Evolutionary conservation across 306 rosid genomes (phyloP), one percentile per base, ranked within the genome.

Genomic region (Trichosanthes truncata): DNA sequence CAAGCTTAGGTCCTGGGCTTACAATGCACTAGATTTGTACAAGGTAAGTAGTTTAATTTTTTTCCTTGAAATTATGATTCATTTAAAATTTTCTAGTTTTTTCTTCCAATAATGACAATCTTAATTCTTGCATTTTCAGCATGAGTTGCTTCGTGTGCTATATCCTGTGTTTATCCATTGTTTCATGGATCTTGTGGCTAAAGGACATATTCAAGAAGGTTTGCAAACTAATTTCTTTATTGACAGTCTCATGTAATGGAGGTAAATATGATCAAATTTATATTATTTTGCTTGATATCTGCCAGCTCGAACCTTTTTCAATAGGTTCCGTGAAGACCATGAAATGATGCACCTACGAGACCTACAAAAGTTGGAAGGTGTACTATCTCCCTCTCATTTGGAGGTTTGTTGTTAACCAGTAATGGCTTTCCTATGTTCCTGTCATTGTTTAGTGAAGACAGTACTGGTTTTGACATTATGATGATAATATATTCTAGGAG

Each of bases 161-260:
- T 93, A 93, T 89, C 99, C 99, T 0, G 98, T 93, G 13, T 96
- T 93, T 83, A 90, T 96, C 9, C 99, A 96, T 77, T 91, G 97
- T 83, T 96, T 93, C 82, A 93, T 96, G 97, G 99, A 93, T 83
- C 93, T 93, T n/a, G 94, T 96, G 53, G 99, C 97, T 4, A 91
- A 91, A 79, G 97, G 99, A 80, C 97, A 96, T 82, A 75, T 89
- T 84, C 98, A 93, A 81, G 99, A 91, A 88, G 98, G 99, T 93
- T 74, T 36, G 4, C 36, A 52, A 81, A 26, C 38, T 79, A 68
- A 25, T 69, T 7, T 77, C 36, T 81, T 80, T 33, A 31, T 53
- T 77, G 46, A 21, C 18, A 31, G 41, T 26, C n/a, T 57, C 56
- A 48, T 25, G 53, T 56, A 9, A 35, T 55, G 29, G 25, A 25